Evolutionary conservation across 305 asterid genomes (phyloP).

Genomic region (Fraxinus baroniana): DNA sequence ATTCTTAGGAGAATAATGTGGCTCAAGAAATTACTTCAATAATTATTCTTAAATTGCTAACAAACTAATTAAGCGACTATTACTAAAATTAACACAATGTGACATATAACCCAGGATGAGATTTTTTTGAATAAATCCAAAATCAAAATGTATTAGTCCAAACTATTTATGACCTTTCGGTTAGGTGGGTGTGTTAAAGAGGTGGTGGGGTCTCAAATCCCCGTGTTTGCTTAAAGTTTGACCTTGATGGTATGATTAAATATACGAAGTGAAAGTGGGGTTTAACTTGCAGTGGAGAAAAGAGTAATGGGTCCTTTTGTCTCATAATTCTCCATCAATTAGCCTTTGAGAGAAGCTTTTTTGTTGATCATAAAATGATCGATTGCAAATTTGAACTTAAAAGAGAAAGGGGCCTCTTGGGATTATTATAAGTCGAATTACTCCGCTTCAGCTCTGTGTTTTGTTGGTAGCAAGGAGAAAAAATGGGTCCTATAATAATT

Average conservation of each 20-base stretch:
- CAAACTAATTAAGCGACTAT: too few species aligned
- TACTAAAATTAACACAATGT: neutral
- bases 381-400: constrained; percentile 37
- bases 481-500: constrained; percentile 28
- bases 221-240: constrained; percentile 51
- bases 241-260: constrained; percentile 44
- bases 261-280: constrained; percentile 41
- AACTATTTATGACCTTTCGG: neutral
- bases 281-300: constrained; percentile 53
- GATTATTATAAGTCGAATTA: constrained; percentile 10
- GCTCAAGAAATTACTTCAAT: neutral
- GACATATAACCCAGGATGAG: neutral
- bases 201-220: constrained; percentile 9
- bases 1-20: too few species aligned
- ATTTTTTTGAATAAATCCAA: neutral
- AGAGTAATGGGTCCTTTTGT: constrained; percentile 49
- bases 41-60: neutral
- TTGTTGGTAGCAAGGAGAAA: constrained; percentile 10
- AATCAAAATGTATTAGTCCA: neutral
- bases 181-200: neutral
- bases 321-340: constrained; percentile 49
- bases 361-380: constrained; percentile 39
- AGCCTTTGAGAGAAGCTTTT: constrained; percentile 34
- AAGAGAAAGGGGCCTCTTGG: constrained; percentile 24
- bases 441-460: neutral